Evolutionary conservation across 83 land plant genomes (phyloP), one percentile per base, ranked within the genome.

Genomic region (Diphasiastrum complanatum): DNA sequence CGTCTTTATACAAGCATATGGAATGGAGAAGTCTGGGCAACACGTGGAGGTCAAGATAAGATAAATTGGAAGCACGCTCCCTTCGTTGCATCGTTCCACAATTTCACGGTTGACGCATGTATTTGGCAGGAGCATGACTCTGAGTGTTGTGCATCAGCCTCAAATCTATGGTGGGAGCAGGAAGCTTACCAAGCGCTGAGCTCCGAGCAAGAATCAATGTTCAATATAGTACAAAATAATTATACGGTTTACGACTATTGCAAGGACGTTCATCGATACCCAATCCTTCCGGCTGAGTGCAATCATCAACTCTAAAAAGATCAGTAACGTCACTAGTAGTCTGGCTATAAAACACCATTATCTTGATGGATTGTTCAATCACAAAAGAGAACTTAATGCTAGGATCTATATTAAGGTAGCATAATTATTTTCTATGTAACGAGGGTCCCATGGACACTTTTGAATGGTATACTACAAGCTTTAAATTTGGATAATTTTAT

Each of bases 161-260:
- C 27, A 45, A 31, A 26, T 49, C 19, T 1, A 43, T 1, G 59
- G 75, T 68, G 26, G 59, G 63, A 47, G 40, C 11, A 52, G 52
- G 30, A 62, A 53, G 11, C 24, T 25, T 47, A 3, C 50, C 64
- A n/a, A n/a, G n/a, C n/a, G n/a, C n/a, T 47, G n/a, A 51, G 33
- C 37, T 3, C 55, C 5, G 34, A 45, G 10, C 19, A 57, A 35
- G 36, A 65, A 40, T 26, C 57, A 45, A 70, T 27, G 65, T n/a
- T 65, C 29, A 14, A 36, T 19, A 64, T 45, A 52, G 78, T 70
- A 51, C 69, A 60, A 51, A 49, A 70, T 25, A 70, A 70, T 26
- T 65, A 57, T 51, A 65, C 70, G 69, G 48, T 65, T 3, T 75
- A 70, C 14, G 45, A 75, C 34, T 75, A 75, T 48, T 75, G 78